Base-by-base conservation (phyloP, 331 rosid species). In the Quercus lobata region DNA sequence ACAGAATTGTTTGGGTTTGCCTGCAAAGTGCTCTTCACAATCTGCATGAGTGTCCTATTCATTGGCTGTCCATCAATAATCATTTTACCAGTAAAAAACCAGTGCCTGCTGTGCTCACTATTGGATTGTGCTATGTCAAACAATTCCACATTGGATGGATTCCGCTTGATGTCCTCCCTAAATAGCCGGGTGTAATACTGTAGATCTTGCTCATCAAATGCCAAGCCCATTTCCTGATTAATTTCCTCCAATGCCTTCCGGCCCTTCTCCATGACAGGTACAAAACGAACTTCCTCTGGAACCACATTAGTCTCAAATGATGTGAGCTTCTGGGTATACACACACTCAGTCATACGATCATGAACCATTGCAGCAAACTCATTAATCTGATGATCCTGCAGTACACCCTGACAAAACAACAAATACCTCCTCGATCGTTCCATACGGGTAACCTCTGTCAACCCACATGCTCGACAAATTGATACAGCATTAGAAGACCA, bases 401-500 rank as follows among this genome's bases (percentile, higher is more conserved):
- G 83, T 17, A 80, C 86, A 19, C 86, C 84, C 34, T 85, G 68
- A 17, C 90, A 83, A 32, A 81, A 87, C 84, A 93, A 72, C 86
- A 89, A 85, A 78, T 91, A 91, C 86, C 97, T 88, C 89, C 98
- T 85, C 0, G 98, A 93, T 17, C 96, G 85, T 63, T 93, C 98
- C 92, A 93, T 71, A 62, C 97, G 92, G 46, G 84, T 85, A 81
- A 92, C 94, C 86, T 91, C 98, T 3, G 90, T 82, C 90, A 93
- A 85, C 71, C 94, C 98, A 83, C 98, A 92, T 1, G 97, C 97
- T 72, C 56, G 89, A 81, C 94, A 94, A 73, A 93, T 89, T 14
- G 98, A 90, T 7, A 93, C 90, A 12, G 97, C 98, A 88, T 94
- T 94, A 7, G 98, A 70, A 69, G 98, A 92, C 98, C 98, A 94